These are phyloP conservation scores for Buxus sempervirens DNA, from an alignment of 164 flowering plant genomes.

Conservation along the genomic window DNA sequence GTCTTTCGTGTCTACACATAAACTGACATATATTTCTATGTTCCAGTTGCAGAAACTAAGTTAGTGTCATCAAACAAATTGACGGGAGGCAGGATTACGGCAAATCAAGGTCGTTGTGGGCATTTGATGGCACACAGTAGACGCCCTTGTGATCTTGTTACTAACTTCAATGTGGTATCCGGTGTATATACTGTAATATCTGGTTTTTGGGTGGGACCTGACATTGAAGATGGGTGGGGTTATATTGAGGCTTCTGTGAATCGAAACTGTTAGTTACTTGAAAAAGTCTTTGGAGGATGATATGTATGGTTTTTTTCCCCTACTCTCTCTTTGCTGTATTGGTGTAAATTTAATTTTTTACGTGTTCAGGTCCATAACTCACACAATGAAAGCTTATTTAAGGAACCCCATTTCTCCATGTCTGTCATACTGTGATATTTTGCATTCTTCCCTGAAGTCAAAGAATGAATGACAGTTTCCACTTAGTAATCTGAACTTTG, in stretches of 20 bases:
- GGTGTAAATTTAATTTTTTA: too few relatives aligned
- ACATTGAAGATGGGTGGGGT: slow-evolving; percentile 88
- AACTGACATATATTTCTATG: background rate
- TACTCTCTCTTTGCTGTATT: slow-evolving; percentile 2
- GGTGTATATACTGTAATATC: slow-evolving; percentile 26
- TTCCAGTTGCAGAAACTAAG: slow-evolving; percentile 30
- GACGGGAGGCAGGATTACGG: slow-evolving; percentile 16
- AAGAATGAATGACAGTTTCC: too few relatives aligned
- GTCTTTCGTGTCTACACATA: background rate
- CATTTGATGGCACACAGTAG: slow-evolving; percentile 6
- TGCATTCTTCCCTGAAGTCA: too few relatives aligned
- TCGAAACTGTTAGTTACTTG: slow-evolving; percentile 25
- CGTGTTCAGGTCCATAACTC: too few relatives aligned
- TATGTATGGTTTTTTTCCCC: slow-evolving; percentile 3
- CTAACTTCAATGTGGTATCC: slow-evolving; percentile 24
- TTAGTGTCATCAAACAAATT: slow-evolving; percentile 4
- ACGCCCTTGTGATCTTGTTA: slow-evolving; percentile 15
- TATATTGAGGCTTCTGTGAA: slow-evolving; percentile 61
- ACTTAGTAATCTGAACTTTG: too few relatives aligned
- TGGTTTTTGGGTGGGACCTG: slow-evolving; percentile 94
- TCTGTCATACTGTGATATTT: too few relatives aligned
- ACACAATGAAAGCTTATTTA: too few relatives aligned
- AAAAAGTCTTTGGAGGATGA: background rate
- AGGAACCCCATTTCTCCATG: too few relatives aligned
- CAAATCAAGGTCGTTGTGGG: slow-evolving; percentile 12